Evolutionary conservation across 2,329 filamentous ascomycete genomes (phyloP).

Genomic region (Gremmenia infestans): DNA sequence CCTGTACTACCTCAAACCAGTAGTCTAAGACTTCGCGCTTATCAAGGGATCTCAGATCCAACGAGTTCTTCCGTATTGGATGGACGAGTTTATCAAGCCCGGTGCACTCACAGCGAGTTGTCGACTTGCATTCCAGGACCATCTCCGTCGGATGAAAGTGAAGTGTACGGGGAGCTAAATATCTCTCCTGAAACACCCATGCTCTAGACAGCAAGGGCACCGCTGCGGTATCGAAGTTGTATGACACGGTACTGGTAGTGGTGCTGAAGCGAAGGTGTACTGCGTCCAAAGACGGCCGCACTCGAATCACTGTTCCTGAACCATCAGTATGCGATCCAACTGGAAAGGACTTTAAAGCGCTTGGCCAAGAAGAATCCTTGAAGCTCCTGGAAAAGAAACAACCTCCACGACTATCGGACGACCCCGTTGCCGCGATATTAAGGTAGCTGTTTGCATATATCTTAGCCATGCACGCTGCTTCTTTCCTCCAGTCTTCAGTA

Average conservation of each 20-base stretch:
- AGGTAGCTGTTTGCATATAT: constrained; percentile 23
- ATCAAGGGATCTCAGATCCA: neutral
- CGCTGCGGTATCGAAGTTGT: neutral
- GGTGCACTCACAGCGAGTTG: neutral
- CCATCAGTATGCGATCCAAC: neutral
- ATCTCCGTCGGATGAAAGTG: constrained; percentile 5
- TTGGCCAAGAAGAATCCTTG: neutral
- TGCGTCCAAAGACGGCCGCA: neutral
- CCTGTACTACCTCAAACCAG: constrained; percentile 8
- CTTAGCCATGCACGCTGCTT: constrained; percentile 21
- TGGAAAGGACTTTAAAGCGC: neutral
- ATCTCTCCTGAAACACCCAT: constrained; percentile 11
- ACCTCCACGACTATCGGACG: constrained; percentile 2
- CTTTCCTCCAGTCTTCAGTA: constrained; percentile 24
- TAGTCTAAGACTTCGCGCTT: neutral
- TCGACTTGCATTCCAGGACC: constrained; percentile 2
- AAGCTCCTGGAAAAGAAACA: neutral
- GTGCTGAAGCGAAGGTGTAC: neutral
- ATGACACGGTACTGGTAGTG: neutral
- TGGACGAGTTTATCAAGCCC: neutral
- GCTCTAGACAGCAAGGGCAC: constrained; percentile 3
- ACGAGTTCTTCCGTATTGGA: too few relatives aligned
- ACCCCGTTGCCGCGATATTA: constrained; percentile 18
- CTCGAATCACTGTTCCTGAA: neutral
- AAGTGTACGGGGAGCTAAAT: constrained; percentile 7